Evolutionary conservation across 2,329 filamentous ascomycete genomes (phyloP).

Genomic region (Golovinomyces cichoracearum): DNA sequence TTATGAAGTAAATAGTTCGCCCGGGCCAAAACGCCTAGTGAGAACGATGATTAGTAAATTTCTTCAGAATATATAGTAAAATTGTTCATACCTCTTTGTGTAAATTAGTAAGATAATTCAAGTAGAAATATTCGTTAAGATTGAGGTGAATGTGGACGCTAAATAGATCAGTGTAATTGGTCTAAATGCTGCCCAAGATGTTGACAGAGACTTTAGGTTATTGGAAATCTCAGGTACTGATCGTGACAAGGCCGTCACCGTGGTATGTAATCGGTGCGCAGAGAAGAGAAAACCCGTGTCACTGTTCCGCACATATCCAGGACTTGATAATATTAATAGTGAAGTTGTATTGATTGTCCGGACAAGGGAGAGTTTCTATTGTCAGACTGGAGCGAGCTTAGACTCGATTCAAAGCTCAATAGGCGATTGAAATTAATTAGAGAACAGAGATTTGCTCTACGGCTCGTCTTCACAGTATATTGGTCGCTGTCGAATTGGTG

Average conservation of each 20-base stretch:
- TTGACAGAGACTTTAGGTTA: not conserved
- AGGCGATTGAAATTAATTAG: not conserved
- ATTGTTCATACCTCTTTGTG: too few species aligned
- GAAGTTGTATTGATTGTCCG: not conserved
- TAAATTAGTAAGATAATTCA: too few species aligned
- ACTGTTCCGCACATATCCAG: constrained; percentile 17
- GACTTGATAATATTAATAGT: constrained; percentile 4
- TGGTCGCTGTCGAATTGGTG: not conserved
- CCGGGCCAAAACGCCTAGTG: not conserved
- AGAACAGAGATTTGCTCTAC: not conserved
- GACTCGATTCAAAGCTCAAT: too few species aligned
- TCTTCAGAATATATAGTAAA: too few species aligned
- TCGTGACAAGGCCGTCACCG: constrained; percentile 13
- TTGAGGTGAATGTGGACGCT: too few species aligned
- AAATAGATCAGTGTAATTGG: too few species aligned
- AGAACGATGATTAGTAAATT: not conserved
- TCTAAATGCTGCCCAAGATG: not conserved
- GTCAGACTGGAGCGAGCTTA: too few species aligned
- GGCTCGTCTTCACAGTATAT: not conserved
- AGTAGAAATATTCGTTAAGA: too few species aligned
- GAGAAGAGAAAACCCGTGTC: constrained; percentile 15
- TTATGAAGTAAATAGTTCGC: not conserved
- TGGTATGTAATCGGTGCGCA: constrained; percentile 17
- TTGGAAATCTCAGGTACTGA: too few species aligned
- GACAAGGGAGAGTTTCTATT: not conserved